phyloP scores from a whole-genome alignment of 768 basidiomycete genomes.

The Mycena alexandri region DNA sequence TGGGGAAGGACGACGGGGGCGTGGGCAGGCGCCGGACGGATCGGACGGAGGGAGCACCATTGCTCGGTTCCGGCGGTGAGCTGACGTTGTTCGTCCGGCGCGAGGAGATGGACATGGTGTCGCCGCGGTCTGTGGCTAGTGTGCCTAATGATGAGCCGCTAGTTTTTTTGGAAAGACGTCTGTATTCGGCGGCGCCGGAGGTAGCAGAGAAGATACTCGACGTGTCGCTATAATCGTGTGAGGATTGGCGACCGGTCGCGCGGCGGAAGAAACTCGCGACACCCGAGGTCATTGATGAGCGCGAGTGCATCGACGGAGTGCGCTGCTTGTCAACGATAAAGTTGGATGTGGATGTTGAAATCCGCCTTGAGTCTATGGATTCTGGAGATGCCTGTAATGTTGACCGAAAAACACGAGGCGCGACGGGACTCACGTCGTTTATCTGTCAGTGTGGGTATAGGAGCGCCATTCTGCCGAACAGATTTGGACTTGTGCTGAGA shows the following conservation, averaged over 20 bases:
- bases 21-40: conserved; percentile 61
- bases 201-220: conserved; percentile 54
- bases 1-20: conserved; percentile 73
- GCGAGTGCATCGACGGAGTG: conserved; percentile 67
- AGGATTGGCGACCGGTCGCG: conserved; percentile 55
- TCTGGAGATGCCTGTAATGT: neutral
- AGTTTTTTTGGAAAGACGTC: conserved; percentile 59
- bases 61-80: conserved; percentile 46
- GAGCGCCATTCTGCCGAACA: conserved; percentile 45
- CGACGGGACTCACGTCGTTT: conserved; percentile 48
- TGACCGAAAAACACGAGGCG: conserved; percentile 2
- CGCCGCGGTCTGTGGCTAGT: conserved; percentile 60
- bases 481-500: conserved; percentile 38
- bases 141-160: conserved; percentile 64
- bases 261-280: conserved; percentile 67
- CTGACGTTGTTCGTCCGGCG: conserved; percentile 50
- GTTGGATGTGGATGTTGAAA: conserved; percentile 53
- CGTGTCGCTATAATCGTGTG: conserved; percentile 62
- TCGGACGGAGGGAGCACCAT: conserved; percentile 58
- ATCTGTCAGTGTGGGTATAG: conserved; percentile 41
- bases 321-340: conserved; percentile 50
- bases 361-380: conserved; percentile 55
- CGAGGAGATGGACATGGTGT: conserved; percentile 60
- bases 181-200: conserved; percentile 33
- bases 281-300: conserved; percentile 63